Evolutionary conservation across 2,329 filamentous ascomycete genomes (phyloP).

Genomic region (Sclerotinia glacialis): DNA sequence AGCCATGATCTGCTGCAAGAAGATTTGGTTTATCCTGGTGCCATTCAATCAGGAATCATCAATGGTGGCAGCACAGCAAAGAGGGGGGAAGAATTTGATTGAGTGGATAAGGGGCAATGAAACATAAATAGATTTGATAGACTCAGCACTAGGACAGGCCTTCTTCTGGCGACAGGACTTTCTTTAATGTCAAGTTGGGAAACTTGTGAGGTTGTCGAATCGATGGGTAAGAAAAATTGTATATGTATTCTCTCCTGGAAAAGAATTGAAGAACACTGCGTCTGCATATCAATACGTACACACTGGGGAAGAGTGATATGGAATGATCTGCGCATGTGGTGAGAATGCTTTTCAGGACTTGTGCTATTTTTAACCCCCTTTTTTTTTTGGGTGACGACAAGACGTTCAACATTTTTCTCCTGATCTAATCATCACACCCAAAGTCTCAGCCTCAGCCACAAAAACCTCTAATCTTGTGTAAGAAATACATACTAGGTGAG

Average conservation of each 20-base stretch:
- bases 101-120: background rate
- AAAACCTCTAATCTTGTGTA: background rate
- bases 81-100: background rate
- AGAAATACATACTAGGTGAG: background rate
- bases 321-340: background rate
- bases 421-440: background rate
- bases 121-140: background rate
- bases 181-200: background rate
- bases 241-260: too few species aligned
- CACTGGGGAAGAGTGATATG: too few species aligned
- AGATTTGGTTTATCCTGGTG: background rate
- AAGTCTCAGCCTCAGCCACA: conserved; percentile 9
- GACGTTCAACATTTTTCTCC: background rate
- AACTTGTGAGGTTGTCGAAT: too few species aligned
- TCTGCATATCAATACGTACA: background rate
- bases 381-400: background rate
- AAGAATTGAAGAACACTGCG: background rate
- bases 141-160: background rate
- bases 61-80: background rate
- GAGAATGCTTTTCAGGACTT: background rate
- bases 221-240: too few species aligned
- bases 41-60: background rate
- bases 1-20: background rate
- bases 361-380: background rate
- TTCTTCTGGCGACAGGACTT: background rate